phyloP scores from a whole-genome alignment of 441 rosid species.

The Arabidopsis lyrata region DNA sequence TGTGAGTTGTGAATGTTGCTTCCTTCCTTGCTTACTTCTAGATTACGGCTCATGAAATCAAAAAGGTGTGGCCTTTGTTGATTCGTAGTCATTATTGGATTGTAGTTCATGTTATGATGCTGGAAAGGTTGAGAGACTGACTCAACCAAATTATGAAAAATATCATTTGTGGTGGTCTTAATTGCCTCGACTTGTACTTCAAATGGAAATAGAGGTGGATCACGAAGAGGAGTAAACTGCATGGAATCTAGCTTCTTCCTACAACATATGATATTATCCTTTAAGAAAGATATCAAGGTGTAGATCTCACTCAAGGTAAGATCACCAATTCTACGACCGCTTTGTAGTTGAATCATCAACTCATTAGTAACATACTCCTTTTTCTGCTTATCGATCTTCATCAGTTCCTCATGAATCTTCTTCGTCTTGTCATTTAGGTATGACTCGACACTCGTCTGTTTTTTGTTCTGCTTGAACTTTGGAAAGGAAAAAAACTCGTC shows the following conservation, averaged over 20 bases:
- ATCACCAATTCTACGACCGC: not conserved
- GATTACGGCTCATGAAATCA: not conserved
- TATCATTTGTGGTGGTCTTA: not conserved
- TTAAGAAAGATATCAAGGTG: not conserved
- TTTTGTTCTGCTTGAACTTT: too few relatives aligned
- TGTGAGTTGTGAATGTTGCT: not conserved
- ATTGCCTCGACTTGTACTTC: too few relatives aligned
- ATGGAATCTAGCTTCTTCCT: not conserved
- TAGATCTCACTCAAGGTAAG: not conserved
- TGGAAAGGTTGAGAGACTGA: constrained; percentile 10
- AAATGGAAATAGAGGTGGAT: not conserved
- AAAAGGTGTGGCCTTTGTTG: constrained; percentile 7
- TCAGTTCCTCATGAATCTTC: too few relatives aligned
- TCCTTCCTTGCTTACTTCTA: not conserved
- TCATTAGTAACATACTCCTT: too few relatives aligned
- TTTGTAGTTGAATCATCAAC: too few relatives aligned
- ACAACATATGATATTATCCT: not conserved
- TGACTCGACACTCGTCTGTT: too few relatives aligned
- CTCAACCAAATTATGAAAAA: not conserved
- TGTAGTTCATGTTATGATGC: not conserved
- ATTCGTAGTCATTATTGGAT: not conserved
- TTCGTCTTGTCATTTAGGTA: too few relatives aligned
- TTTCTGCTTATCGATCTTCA: too few relatives aligned
- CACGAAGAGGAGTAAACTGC: not conserved
- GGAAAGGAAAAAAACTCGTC: too few relatives aligned